These are phyloP conservation scores for Cephalotrichum gorgonifer DNA, from an alignment of 2,329 filamentous ascomycete genomes.

Conservation along the genomic window DNA sequence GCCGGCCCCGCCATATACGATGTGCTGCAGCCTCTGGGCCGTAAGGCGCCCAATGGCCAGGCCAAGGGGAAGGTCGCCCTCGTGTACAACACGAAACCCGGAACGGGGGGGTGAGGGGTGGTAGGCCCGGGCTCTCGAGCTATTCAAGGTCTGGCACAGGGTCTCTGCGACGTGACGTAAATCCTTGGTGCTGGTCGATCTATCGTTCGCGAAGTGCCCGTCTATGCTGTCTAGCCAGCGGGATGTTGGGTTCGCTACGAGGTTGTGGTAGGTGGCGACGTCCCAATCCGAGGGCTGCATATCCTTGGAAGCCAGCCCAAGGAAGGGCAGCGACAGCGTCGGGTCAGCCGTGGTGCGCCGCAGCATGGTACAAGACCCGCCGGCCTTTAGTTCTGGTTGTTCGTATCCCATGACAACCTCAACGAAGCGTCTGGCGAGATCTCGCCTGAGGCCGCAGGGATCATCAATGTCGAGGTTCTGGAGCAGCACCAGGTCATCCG, in stretches of 20 bases:
- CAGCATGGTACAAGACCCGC: background rate
- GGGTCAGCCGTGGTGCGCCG: too few species aligned
- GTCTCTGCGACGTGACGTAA: conserved; percentile 33
- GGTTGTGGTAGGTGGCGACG: conserved; percentile 15
- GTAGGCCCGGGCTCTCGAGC: conserved; percentile 20
- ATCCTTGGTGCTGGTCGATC: conserved; percentile 19
- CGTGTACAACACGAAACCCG: background rate
- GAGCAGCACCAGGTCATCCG: background rate
- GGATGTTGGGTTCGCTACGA: conserved; percentile 17
- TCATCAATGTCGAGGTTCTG: conserved; percentile 4
- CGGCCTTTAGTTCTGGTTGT: background rate
- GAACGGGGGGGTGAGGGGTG: background rate
- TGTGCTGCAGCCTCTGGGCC: background rate
- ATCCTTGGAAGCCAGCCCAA: background rate
- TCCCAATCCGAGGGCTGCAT: conserved; percentile 4
- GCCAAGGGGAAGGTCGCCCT: background rate
- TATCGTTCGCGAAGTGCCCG: conserved; percentile 27
- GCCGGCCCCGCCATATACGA: background rate
- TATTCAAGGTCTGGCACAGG: conserved; percentile 31
- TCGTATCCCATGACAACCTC: conserved; percentile 6
- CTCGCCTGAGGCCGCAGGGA: conserved; percentile 1
- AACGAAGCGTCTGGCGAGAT: conserved; percentile 2
- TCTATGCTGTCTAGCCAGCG: conserved; percentile 29
- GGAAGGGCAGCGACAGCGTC: background rate
- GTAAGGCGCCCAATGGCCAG: background rate